Evolutionary conservation across 176 grass and related monocot species (phyloP).

Genomic region (Oryza rufipogon): DNA sequence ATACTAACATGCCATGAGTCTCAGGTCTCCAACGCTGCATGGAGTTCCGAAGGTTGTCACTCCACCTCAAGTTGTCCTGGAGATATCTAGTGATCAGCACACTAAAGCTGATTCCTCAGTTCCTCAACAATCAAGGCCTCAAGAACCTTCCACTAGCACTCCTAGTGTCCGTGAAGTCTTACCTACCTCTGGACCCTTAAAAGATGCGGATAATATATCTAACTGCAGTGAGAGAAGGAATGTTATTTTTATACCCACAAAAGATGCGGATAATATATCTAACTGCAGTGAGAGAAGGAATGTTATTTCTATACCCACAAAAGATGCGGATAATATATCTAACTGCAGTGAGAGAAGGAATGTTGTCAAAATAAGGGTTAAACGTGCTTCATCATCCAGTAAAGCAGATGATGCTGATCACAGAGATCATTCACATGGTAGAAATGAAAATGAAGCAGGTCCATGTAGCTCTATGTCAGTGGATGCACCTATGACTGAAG

Average conservation of each 20-base stretch:
- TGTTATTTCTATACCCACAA: constrained; percentile 58
- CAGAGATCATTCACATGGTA: constrained; percentile 56
- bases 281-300: constrained; percentile 89
- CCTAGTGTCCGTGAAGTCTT: constrained; percentile 63
- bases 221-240: constrained; percentile 90
- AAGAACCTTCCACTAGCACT: constrained; percentile 70
- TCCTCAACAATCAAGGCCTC: constrained; percentile 61
- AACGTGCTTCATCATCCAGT: constrained; percentile 70
- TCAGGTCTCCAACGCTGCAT: constrained; percentile 79
- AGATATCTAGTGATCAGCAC: constrained; percentile 59
- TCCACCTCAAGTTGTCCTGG: constrained; percentile 43
- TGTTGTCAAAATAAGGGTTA: constrained; percentile 88
- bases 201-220: constrained; percentile 86
- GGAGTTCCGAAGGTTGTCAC: constrained; percentile 65
- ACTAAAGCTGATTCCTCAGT: constrained; percentile 53
- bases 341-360: constrained; percentile 91
- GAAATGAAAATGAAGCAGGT: constrained; percentile 74
- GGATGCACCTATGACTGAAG: constrained; percentile 75
- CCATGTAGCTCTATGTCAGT: constrained; percentile 95
- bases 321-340: constrained; percentile 88
- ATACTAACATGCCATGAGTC: constrained; percentile 30
- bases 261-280: constrained; percentile 87
- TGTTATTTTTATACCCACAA: constrained; percentile 57
- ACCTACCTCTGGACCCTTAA: constrained; percentile 57
- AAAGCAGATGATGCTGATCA: constrained; percentile 75